These are phyloP conservation scores for Trichophyton verrucosum DNA, from an alignment of 2,329 filamentous ascomycete species.

Conservation along the genomic window DNA sequence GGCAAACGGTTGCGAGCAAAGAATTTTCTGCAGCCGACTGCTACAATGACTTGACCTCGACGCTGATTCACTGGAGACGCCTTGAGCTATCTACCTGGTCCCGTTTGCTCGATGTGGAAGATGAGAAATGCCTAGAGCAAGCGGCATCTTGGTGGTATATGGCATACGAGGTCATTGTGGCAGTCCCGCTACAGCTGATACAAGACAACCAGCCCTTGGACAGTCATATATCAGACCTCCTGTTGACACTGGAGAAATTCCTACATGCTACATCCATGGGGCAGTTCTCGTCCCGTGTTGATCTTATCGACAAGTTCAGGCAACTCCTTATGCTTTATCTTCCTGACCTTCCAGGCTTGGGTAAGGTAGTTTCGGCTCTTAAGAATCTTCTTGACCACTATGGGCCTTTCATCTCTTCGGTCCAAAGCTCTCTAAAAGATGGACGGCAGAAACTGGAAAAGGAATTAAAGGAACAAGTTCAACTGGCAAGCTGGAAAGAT, in stretches of 20 bases:
- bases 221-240: constrained; percentile 53
- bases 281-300: constrained; percentile 62
- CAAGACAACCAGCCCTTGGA: constrained; percentile 48
- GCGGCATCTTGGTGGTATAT: constrained; percentile 93
- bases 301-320: constrained; percentile 50
- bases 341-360: constrained; percentile 47
- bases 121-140: constrained; percentile 59
- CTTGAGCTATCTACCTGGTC: constrained; percentile 89
- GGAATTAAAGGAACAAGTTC: constrained; percentile 81
- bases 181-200: constrained; percentile 55
- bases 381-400: constrained; percentile 68
- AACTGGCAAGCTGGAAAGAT: constrained; percentile 94
- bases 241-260: constrained; percentile 68
- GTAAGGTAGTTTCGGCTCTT: constrained; percentile 51
- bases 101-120: constrained; percentile 73
- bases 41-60: constrained; percentile 65
- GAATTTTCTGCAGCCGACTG: constrained; percentile 57
- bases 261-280: constrained; percentile 68
- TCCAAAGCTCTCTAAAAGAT: constrained; percentile 52
- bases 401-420: constrained; percentile 53
- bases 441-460: constrained; percentile 72
- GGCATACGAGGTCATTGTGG: constrained; percentile 79
- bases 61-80: constrained; percentile 79
- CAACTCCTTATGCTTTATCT: constrained; percentile 53
- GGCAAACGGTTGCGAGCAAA: constrained; percentile 84